Evolutionary conservation across 768 basidiomycete genomes (phyloP).

Genomic region (Boletus tylopilopsis): DNA sequence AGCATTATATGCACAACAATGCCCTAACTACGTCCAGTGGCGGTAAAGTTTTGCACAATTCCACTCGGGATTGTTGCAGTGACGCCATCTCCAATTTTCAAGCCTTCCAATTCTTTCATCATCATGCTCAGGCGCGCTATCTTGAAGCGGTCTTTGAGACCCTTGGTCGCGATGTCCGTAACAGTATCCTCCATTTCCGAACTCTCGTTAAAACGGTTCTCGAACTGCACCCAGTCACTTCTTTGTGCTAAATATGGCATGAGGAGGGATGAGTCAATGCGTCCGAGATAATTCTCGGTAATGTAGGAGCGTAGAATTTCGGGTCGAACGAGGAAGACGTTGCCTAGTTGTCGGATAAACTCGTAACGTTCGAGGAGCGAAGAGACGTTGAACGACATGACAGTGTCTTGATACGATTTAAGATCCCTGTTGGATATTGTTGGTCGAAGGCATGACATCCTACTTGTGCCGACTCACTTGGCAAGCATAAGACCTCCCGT

Average conservation of each 20-base stretch:
- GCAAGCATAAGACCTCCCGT: slow-evolving; percentile 98
- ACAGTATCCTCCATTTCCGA: slow-evolving; percentile 43
- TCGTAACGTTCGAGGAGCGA: slow-evolving; percentile 93
- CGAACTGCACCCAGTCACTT: slow-evolving; percentile 87
- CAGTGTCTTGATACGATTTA: slow-evolving; percentile 91
- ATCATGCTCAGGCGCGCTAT: slow-evolving; percentile 75
- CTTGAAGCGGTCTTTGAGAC: slow-evolving; percentile 52
- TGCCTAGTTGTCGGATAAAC: slow-evolving; percentile 95
- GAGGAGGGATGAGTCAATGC: slow-evolving; percentile 82
- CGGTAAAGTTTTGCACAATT: slow-evolving; percentile 52
- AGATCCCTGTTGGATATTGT: slow-evolving; percentile 63
- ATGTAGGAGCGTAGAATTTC: slow-evolving; percentile 96
- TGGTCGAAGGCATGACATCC: background rate
- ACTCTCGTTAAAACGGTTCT: slow-evolving; percentile 70
- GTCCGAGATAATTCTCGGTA: slow-evolving; percentile 87
- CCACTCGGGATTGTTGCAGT: slow-evolving; percentile 57
- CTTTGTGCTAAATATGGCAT: slow-evolving; percentile 89
- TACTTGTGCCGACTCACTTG: slow-evolving; percentile 60
- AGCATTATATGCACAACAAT: background rate
- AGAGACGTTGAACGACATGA: slow-evolving; percentile 78
- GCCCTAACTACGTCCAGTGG: slow-evolving; percentile 43
- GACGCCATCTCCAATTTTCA: slow-evolving; percentile 57
- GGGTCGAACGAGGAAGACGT: slow-evolving; percentile 93
- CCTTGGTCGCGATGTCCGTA: slow-evolving; percentile 37
- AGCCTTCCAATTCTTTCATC: slow-evolving; percentile 82